Evolutionary conservation across 106 monocot species (phyloP), one percentile per base, ranked within the genome.

Genomic region (Dendrobium catenatum): DNA sequence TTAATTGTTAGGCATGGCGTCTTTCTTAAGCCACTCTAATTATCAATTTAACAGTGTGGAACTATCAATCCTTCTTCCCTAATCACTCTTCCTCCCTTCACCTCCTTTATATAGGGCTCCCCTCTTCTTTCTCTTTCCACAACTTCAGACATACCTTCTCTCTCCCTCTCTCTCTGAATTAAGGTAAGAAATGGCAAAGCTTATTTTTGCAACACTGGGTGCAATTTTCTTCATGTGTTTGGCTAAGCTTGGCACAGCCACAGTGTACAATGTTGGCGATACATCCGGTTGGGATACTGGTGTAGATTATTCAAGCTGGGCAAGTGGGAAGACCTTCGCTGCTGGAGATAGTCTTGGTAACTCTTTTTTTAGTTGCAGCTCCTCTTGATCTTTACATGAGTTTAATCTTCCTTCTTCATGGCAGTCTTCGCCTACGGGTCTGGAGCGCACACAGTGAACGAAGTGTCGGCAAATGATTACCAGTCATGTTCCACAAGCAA

Each of bases 381-480:
- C 37, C 37, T 37, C 37, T 37, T 37, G 37, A 37, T 37, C 37
- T 37, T 37, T 37, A 37, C 3, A 37, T 37, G 37, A 37, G 37
- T 37, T 37, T 37, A 37, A 37, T 61, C 6, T 22, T n/a, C 24
- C 0, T 61, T 4, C 8, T 61, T 33, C n/a, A 1, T 40, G 46
- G 59, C 83, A 93, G 93, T 72, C 75, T 93, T 93, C 84, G 87
- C 49, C 66, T 91, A 85, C 56, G 70, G 2, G 0, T 0, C 70
- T 0, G 85, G 77, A 20, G 20, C 47, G 9, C 90, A 93, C 85
- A 91, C 67, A 4, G 89, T 93, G 26, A 70, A 55, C 17, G 86
- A 91, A 82, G 91, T 93, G 68, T 80, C 78, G 47, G 19, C 80
- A 29, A 31, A 48, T 11, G 88, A 87, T 72, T 90, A 89, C 82